Evolutionary conservation across 768 basidiomycete species (phyloP).

Genomic region (Russula sp.): DNA sequence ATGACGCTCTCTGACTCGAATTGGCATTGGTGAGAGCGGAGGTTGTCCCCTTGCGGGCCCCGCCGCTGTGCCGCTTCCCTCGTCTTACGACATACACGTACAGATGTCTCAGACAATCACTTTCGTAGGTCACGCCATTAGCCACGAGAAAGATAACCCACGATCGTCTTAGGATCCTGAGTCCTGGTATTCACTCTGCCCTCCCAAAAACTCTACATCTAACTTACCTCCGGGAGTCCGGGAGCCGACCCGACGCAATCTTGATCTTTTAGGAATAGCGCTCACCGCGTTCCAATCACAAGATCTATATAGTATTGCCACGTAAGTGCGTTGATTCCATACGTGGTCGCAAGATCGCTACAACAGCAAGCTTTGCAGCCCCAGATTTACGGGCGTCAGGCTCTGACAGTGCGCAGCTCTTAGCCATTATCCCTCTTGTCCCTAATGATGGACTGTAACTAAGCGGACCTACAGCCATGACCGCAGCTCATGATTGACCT

Average conservation of each 20-base stretch:
- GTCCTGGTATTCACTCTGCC: neutral
- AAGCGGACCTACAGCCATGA: neutral
- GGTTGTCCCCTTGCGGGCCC: neutral
- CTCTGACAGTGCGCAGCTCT: neutral
- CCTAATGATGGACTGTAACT: neutral
- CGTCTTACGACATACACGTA: neutral
- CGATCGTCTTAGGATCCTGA: conserved; percentile 8
- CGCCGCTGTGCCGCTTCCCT: neutral
- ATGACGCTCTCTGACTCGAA: conserved; percentile 17
- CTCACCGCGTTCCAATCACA: neutral
- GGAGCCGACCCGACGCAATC: conserved; percentile 5
- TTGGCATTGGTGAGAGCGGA: neutral
- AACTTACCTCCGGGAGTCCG: neutral
- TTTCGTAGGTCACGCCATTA: neutral
- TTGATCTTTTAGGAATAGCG: neutral
- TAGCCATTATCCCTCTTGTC: neutral
- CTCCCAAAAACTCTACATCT: no score
- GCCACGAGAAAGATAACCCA: neutral
- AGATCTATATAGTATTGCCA: neutral
- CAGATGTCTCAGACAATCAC: neutral
- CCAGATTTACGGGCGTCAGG: neutral
- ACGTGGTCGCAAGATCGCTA: neutral
- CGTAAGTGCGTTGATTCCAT: neutral
- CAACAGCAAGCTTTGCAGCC: neutral
- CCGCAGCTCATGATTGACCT: neutral